Conservation (phyloP, 2,329 filamentous ascomycete genomes). For the Fusarium annulatum region DNA sequence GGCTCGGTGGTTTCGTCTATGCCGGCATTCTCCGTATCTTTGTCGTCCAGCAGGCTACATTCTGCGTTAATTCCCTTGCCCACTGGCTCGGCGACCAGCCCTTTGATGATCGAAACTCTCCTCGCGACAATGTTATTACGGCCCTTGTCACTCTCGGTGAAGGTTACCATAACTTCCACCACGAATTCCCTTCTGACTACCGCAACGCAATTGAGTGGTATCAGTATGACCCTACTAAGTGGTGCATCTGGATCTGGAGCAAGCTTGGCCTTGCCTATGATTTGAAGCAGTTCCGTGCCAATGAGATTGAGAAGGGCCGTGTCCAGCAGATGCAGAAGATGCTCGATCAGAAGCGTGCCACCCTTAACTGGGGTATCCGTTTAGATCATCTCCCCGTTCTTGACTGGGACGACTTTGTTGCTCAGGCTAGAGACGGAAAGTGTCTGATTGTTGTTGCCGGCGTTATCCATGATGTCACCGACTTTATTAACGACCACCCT, state of each 20-base stretch:
- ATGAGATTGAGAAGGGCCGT: constrained; percentile 92
- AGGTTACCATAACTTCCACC: too few species aligned
- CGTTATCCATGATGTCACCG: constrained; percentile 84
- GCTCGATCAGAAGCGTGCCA: constrained; percentile 85
- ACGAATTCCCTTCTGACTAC: too few species aligned
- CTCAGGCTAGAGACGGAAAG: constrained; percentile 79
- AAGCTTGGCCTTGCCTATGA: constrained; percentile 85
- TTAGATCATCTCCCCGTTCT: constrained; percentile 87
- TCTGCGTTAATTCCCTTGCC: too few species aligned
- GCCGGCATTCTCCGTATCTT: too few species aligned
- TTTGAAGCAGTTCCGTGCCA: constrained; percentile 89
- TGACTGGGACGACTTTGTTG: constrained; percentile 86
- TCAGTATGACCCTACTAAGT: constrained; percentile 93
- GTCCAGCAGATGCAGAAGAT: constrained; percentile 93
- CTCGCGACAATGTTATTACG: too few species aligned
- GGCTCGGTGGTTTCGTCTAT: too few species aligned
- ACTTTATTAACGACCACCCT: constrained; percentile 89
- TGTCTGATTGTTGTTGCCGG: constrained; percentile 81
- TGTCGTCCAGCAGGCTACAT: too few species aligned
- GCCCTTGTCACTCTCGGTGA: too few species aligned
- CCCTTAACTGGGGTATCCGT: constrained; percentile 86
- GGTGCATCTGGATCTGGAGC: constrained; percentile 87
- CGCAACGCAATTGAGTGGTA: constrained; percentile 91
- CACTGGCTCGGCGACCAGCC: too few species aligned
- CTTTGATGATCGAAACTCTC: too few species aligned